Evolutionary conservation across 331 rosid species (phyloP), one percentile per base, ranked within the genome.

Genomic region (Rhamnella rubrinervis): DNA sequence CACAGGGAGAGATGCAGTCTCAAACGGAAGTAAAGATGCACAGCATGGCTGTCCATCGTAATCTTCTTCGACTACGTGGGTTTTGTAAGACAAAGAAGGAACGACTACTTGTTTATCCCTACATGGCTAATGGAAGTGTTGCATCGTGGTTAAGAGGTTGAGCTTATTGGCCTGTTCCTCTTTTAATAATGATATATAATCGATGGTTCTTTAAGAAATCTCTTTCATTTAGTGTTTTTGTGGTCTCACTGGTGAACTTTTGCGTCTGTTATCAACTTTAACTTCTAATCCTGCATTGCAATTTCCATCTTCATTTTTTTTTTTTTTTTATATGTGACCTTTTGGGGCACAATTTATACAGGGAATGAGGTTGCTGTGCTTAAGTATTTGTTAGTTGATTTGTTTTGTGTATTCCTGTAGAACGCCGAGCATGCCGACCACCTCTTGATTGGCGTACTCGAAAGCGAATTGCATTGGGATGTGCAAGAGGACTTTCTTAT

Each of bases 21-120:
- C 97, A 93, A 78, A 91, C 96, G 38, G 98, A 93, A 83, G 98
- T 93, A 26, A 96, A 93, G 92, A 93, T 93, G 98, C 91, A 89
- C 67, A 91, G 98, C 82, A 87, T 91, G 97, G 97, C 97, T 40
- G 98, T 91, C 71, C 98, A 93, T 82, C 92, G 98, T 70, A 93
- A 93, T 75, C 97, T 91, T 67, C 95, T 93, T 55, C 88, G 96
- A 7, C 70, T 93, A 56, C 97, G 97, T 17, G 97, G 98, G 9
- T 93, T 93, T 68, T 93, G 97, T 73, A 89, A 89, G 98, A 93
- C 98, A 53, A 96, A 96, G 47, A 93, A 97, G 0, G 98, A 91
- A 74, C 85, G 98, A 60, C 79, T 93, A 67, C 98, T 93, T 75
- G 98, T 93, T 70, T 93, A 93, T 82, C 98, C 97, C 18, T 93